These are phyloP conservation scores for Pyracantha coccinea DNA, from an alignment of 331 rosid genomes.

Conservation along the genomic window DNA sequence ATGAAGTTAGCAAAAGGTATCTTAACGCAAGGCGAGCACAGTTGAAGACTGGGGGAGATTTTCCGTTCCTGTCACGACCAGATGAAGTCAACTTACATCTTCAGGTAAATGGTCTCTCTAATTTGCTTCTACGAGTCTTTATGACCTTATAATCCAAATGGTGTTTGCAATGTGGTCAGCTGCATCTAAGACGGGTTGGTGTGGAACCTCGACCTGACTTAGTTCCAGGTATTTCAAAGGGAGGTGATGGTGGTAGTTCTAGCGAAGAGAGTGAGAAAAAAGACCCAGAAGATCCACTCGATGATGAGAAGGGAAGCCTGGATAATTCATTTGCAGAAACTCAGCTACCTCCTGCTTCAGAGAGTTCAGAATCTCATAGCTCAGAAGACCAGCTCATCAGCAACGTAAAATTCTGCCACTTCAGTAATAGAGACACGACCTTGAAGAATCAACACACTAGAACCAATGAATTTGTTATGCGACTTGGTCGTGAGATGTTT, in stretches of 20 bases:
- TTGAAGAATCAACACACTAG: constrained; percentile 10
- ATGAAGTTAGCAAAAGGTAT: constrained; percentile 79
- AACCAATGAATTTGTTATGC: constrained; percentile 22
- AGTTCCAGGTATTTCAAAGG: constrained; percentile 48
- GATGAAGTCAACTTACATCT: constrained; percentile 98
- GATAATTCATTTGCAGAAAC: constrained; percentile 41
- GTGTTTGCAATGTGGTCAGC: constrained; percentile 26
- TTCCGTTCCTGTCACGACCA: constrained; percentile 93
- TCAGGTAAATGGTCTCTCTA: constrained; percentile 48
- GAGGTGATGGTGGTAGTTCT: constrained; percentile 60
- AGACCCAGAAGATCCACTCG: constrained; percentile 33
- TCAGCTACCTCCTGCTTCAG: constrained; percentile 47
- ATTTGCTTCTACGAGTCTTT: not conserved
- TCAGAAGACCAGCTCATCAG: constrained; percentile 40
- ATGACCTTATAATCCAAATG: constrained; percentile 5
- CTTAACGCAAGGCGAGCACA: constrained; percentile 81
- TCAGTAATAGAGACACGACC: constrained; percentile 16
- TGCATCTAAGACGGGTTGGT: constrained; percentile 92
- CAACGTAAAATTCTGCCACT: constrained; percentile 25
- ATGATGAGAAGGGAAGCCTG: constrained; percentile 32
- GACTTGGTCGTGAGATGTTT: constrained; percentile 24
- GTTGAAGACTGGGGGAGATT: constrained; percentile 89
- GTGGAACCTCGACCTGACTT: constrained; percentile 78
- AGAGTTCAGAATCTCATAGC: constrained; percentile 56
- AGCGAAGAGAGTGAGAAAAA: constrained; percentile 41